Evolutionary conservation across 768 basidiomycete species (phyloP).

Genomic region (Pilatotrama ljubarskyi): DNA sequence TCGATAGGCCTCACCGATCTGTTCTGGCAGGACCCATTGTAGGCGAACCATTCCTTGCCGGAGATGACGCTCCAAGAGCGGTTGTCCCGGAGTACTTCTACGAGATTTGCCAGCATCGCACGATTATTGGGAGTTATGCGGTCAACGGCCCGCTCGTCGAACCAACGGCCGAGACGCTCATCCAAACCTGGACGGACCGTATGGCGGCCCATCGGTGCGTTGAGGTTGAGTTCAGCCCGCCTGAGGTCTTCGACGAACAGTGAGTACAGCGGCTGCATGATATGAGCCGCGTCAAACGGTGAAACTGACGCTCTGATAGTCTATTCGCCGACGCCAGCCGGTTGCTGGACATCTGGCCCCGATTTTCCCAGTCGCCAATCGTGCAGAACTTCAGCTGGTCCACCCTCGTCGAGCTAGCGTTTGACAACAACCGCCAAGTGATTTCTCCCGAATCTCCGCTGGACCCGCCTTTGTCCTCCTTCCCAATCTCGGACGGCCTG

Average conservation of each 20-base stretch:
- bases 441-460: constrained; percentile 32
- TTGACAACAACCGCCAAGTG: constrained; percentile 45
- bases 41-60: constrained; percentile 39
- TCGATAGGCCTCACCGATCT: neutral
- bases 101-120: constrained; percentile 42
- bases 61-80: constrained; percentile 35
- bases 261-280: constrained; percentile 34
- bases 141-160: constrained; percentile 31
- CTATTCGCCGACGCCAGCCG: constrained; percentile 44
- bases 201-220: constrained; percentile 48
- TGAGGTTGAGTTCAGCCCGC: constrained; percentile 38
- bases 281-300: neutral
- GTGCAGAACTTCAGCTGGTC: constrained; percentile 59
- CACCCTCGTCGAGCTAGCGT: constrained; percentile 52
- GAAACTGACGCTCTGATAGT: constrained; percentile 35
- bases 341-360: constrained; percentile 49
- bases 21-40: constrained; percentile 41
- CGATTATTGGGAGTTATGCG: constrained; percentile 29
- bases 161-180: constrained; percentile 32
- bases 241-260: constrained; percentile 56
- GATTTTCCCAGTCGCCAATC: constrained; percentile 47
- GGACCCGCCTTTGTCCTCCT: constrained; percentile 8
- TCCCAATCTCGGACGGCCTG: neutral
- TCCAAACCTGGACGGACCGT: constrained; percentile 41
- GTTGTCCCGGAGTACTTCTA: constrained; percentile 40